Conservation (phyloP, 108 stramenopile species). For the Schizochytrium sp. region DNA sequence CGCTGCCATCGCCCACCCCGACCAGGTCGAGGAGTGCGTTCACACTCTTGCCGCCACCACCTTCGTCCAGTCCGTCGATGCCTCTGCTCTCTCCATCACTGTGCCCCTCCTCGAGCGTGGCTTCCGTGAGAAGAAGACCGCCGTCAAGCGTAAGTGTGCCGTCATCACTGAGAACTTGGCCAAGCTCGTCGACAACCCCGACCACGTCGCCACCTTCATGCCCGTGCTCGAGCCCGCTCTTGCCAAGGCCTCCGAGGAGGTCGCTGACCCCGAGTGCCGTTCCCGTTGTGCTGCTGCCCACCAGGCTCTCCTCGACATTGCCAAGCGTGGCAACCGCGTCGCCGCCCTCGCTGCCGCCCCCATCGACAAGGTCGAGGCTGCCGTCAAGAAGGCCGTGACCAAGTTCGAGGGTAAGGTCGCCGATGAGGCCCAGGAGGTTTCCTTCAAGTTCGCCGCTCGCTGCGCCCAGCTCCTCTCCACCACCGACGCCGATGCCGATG, state of each 20-base stretch:
- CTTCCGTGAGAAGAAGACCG: slow-evolving; percentile 84
- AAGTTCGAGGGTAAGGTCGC: slow-evolving; percentile 87
- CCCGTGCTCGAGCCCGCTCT: slow-evolving; percentile 93
- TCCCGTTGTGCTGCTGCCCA: slow-evolving; percentile 57
- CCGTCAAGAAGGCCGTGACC: slow-evolving; percentile 84
- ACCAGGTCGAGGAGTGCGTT: slow-evolving; percentile 95
- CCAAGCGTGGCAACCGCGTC: slow-evolving; percentile 14
- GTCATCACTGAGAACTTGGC: slow-evolving; percentile 99
- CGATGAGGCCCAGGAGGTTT: slow-evolving; percentile 60
- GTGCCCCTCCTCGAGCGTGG: slow-evolving; percentile 96
- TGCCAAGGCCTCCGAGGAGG: slow-evolving; percentile 89
- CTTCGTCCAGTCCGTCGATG: slow-evolving; percentile 98
- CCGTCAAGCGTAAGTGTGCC: slow-evolving; percentile 92
- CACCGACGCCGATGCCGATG: background rate
- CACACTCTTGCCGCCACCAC: slow-evolving; percentile 95
- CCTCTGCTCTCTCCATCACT: slow-evolving; percentile 95
- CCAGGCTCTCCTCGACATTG: slow-evolving; percentile 54
- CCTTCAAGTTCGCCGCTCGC: slow-evolving; percentile 25
- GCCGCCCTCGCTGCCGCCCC: slow-evolving; percentile 27
- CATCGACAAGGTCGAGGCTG: slow-evolving; percentile 73
- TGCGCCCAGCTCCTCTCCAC: slow-evolving; percentile 25
- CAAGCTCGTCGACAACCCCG: slow-evolving; percentile 95
- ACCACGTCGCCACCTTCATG: slow-evolving; percentile 96
- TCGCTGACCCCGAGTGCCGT: slow-evolving; percentile 82
- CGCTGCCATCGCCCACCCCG: slow-evolving; percentile 88